Percentiles rank a stretch among this genome's conserved stretches.
phyloP scores from a whole-genome alignment of 2,329 filamentous ascomycete species.

The Bipolaris cookei region DNA sequence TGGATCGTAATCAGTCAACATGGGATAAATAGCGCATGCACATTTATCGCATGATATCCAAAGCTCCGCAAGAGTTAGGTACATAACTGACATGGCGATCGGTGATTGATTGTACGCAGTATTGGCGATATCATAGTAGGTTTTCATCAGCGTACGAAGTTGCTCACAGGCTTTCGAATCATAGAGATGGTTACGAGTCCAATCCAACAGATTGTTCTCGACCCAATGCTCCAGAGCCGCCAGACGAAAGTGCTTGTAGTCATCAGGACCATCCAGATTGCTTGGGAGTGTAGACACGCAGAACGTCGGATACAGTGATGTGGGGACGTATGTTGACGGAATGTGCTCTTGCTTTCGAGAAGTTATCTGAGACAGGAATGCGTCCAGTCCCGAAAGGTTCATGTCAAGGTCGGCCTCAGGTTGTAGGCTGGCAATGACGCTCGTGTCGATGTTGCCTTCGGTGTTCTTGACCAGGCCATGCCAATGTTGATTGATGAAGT shows the following conservation, averaged over 20 bases:
- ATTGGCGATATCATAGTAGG: constrained; percentile 24
- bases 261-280: constrained; percentile 4
- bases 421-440: constrained; percentile 13
- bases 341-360: constrained; percentile 3
- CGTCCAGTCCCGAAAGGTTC: constrained; percentile 22
- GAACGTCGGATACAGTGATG: constrained; percentile 14
- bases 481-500: constrained; percentile 23
- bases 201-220: constrained; percentile 45
- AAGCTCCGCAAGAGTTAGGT: constrained; percentile 63
- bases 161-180: constrained; percentile 33
- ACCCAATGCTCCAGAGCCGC: constrained; percentile 61
- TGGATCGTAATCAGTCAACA: constrained; percentile 57
- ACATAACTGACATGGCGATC: constrained; percentile 59
- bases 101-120: constrained; percentile 52
- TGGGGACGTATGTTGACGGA: constrained; percentile 20
- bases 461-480: not conserved
- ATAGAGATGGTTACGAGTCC: constrained; percentile 46
- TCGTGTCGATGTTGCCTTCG: constrained; percentile 7
- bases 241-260: constrained; percentile 45
- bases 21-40: constrained; percentile 47
- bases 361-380: constrained; percentile 20
- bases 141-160: constrained; percentile 20
- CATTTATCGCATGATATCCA: constrained; percentile 65
- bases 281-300: constrained; percentile 13
- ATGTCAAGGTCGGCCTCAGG: constrained; percentile 28